Conservation (phyloP, 2,329 filamentous ascomycete genomes). For the Pseudogymnoascus sp. region DNA sequence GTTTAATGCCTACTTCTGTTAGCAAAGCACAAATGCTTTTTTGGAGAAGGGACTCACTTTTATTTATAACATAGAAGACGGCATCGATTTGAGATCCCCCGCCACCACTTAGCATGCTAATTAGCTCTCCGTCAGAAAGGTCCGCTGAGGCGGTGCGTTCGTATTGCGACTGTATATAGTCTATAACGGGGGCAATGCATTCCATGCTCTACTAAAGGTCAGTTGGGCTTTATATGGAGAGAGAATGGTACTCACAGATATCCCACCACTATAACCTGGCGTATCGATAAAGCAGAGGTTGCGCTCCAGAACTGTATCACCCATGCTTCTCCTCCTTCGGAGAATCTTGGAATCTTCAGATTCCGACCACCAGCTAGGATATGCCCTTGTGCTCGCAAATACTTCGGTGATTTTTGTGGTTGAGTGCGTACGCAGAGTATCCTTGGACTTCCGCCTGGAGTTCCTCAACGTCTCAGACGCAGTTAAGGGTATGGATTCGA, state of each 20-base stretch:
- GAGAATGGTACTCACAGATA: slow-evolving; percentile 37
- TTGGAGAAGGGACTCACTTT: slow-evolving; percentile 43
- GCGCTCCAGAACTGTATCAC: slow-evolving; percentile 73
- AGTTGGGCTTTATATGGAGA: slow-evolving; percentile 16
- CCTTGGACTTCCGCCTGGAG: slow-evolving; percentile 19
- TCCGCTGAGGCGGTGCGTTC: slow-evolving; percentile 50
- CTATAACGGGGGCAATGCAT: slow-evolving; percentile 50
- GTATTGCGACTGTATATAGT: slow-evolving; percentile 66
- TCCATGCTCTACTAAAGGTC: slow-evolving; percentile 39
- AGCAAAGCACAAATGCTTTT: not conserved
- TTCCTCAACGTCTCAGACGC: slow-evolving; percentile 21
- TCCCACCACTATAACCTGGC: slow-evolving; percentile 50
- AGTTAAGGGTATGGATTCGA: slow-evolving; percentile 31
- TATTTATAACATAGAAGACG: slow-evolving; percentile 71
- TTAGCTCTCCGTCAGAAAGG: slow-evolving; percentile 65
- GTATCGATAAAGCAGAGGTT: slow-evolving; percentile 94
- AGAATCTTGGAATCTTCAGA: slow-evolving; percentile 55
- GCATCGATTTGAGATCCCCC: slow-evolving; percentile 79
- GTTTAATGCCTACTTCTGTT: slow-evolving; percentile 37
- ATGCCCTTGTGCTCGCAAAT: slow-evolving; percentile 73
- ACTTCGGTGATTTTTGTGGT: slow-evolving; percentile 52
- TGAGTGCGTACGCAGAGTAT: slow-evolving; percentile 17
- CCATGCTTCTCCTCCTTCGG: slow-evolving; percentile 59
- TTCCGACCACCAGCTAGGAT: slow-evolving; percentile 84
- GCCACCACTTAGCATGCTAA: slow-evolving; percentile 69